These are phyloP conservation scores for Penicillium paxilli DNA, from an alignment of 495 filamentous ascomycete genomes.

Conservation along the genomic window DNA sequence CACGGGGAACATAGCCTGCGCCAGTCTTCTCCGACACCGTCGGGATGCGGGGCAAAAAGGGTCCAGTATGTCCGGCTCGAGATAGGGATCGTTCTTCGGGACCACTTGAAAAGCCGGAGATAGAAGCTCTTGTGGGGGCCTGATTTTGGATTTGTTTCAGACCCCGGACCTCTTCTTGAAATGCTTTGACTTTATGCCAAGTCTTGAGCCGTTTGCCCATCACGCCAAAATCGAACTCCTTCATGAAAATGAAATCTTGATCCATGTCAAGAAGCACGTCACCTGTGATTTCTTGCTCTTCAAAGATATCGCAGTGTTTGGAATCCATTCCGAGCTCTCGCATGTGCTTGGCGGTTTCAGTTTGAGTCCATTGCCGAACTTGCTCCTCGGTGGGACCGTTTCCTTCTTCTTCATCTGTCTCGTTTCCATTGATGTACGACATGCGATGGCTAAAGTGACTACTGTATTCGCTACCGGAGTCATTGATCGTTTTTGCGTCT, in stretches of 20 bases:
- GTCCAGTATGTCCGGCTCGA: conserved; percentile 37
- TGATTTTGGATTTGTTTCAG: conserved; percentile 20
- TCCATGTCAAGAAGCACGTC: conserved; percentile 94
- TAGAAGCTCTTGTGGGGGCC: conserved; percentile 25
- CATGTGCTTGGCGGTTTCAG: conserved; percentile 81
- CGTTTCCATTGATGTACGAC: conserved; percentile 88
- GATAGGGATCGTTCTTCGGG: conserved; percentile 43
- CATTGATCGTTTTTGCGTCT: conserved; percentile 62
- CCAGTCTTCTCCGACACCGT: conserved; percentile 49
- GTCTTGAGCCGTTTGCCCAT: conserved; percentile 85
- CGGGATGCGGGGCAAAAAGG: conserved; percentile 62
- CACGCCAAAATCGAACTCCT: conserved; percentile 91
- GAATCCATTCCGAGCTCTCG: conserved; percentile 78
- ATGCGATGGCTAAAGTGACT: conserved; percentile 71
- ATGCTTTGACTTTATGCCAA: conserved; percentile 90
- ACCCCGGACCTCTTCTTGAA: conserved; percentile 78
- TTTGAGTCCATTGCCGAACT: conserved; percentile 72
- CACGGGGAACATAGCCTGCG: conserved; percentile 23
- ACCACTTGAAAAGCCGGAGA: conserved; percentile 29
- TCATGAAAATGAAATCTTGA: conserved; percentile 87
- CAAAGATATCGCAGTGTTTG: conserved; percentile 87
- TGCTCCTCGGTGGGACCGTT: conserved; percentile 57
- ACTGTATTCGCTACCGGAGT: conserved; percentile 90
- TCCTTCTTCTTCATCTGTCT: conserved; percentile 73
- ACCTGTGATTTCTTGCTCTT: conserved; percentile 93